Conservation (phyloP, 2,329 filamentous ascomycete genomes). For the Fonsecaea multimorphosa region DNA sequence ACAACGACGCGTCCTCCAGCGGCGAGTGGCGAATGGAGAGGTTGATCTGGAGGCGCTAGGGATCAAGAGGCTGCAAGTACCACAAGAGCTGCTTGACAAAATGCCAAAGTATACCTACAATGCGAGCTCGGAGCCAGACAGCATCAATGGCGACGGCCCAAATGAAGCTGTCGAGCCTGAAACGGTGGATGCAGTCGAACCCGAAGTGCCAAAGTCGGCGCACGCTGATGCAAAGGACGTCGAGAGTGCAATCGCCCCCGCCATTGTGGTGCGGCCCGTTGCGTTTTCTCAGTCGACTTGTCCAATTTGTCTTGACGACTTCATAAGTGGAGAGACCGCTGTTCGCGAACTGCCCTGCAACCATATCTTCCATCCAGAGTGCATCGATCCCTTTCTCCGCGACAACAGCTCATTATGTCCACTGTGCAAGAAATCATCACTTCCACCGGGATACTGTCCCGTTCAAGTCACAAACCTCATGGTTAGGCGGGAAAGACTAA, state of each 20-base stretch:
- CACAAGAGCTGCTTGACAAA: conserved; percentile 70
- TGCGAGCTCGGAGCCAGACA: conserved; percentile 23
- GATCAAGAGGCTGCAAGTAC: conserved; percentile 81
- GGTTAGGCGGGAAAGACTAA: conserved; percentile 78
- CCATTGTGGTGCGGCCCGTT: conserved; percentile 35
- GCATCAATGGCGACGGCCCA: background rate
- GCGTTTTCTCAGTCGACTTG: conserved; percentile 77
- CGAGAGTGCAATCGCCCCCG: conserved; percentile 13
- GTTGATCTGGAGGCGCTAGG: conserved; percentile 86
- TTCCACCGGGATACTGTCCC: conserved; percentile 72
- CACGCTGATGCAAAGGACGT: conserved; percentile 1
- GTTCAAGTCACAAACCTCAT: conserved; percentile 78
- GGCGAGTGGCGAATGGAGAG: conserved; percentile 76
- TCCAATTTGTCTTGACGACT: conserved; percentile 88
- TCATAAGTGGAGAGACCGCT: conserved; percentile 69
- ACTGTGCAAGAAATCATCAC: conserved; percentile 82
- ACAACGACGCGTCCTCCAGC: conserved; percentile 70
- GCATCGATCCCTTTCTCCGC: conserved; percentile 83
- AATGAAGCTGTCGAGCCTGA: conserved; percentile 12
- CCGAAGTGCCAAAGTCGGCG: background rate
- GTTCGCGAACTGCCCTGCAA: conserved; percentile 87
- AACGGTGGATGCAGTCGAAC: conserved; percentile 1
- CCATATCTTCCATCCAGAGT: conserved; percentile 92
- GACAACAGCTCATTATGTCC: conserved; percentile 86
- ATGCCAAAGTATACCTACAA: conserved; percentile 81